Conservation (phyloP, 345 rosid species). For the Erysimum cheiranthoides region DNA sequence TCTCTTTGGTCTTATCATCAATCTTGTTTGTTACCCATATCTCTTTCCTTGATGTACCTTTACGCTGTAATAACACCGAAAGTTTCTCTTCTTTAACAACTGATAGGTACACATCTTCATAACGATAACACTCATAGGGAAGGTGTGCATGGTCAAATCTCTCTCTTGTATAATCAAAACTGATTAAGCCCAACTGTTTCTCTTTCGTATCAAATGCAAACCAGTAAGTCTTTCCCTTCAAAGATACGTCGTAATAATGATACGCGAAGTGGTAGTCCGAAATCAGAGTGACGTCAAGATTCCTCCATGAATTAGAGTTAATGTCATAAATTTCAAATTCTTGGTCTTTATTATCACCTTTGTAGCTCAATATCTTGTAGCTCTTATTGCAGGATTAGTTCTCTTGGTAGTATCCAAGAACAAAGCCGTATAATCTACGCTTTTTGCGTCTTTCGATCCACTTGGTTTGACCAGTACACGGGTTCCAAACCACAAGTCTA, state of each 20-base stretch:
- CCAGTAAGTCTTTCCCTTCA: constrained; percentile 5
- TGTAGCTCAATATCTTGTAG: neutral
- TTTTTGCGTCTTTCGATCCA: neutral
- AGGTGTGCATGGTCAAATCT: neutral
- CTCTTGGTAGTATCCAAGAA: constrained; percentile 13
- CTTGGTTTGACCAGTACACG: constrained; percentile 6
- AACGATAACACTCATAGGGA: neutral
- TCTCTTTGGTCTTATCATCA: neutral
- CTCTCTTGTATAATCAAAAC: neutral
- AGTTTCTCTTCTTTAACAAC: neutral
- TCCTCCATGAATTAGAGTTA: neutral
- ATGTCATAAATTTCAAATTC: neutral
- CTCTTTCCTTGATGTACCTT: neutral
- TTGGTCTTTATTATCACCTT: neutral
- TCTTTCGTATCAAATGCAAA: neutral
- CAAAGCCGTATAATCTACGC: neutral
- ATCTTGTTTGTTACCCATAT: neutral
- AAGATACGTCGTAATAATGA: neutral
- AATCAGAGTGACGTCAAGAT: neutral
- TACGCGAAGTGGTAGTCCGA: neutral
- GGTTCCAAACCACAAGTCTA: constrained; percentile 11
- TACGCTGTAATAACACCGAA: neutral
- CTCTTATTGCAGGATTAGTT: neutral
- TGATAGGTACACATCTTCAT: neutral
- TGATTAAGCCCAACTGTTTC: neutral